These are phyloP conservation scores for Cryptomeria japonica DNA, from an alignment of 75 land plant species.

Conservation along the genomic window DNA sequence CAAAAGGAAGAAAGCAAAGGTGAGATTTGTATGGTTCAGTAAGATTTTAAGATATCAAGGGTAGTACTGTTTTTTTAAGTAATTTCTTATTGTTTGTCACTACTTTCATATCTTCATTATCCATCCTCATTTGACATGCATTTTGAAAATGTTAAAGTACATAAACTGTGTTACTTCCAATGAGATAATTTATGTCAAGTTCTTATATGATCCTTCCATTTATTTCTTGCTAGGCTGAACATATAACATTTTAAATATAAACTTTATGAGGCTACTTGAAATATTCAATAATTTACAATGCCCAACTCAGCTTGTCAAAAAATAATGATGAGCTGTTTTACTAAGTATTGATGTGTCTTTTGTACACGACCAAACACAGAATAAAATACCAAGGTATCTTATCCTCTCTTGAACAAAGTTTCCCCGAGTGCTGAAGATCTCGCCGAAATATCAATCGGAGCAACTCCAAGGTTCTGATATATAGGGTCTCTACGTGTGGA, in stretches of 20 bases:
- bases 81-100: not conserved
- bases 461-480: too few relatives aligned
- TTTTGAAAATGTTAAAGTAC: not conserved
- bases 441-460: too few relatives aligned
- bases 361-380: too few relatives aligned
- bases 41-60: too few relatives aligned
- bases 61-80: too few relatives aligned
- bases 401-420: too few relatives aligned
- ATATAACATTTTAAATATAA: not conserved
- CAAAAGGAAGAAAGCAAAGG: constrained; percentile 88
- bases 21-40: constrained; percentile 12
- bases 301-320: not conserved
- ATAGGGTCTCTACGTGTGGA: too few relatives aligned
- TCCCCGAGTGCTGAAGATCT: too few relatives aligned
- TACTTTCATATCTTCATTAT: not conserved
- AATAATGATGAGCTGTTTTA: not conserved
- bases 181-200: not conserved
- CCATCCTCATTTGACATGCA: not conserved
- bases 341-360: too few relatives aligned
- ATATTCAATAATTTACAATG: not conserved
- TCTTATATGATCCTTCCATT: not conserved
- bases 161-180: not conserved
- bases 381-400: too few relatives aligned
- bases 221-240: not conserved
- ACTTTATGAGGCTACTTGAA: not conserved